Base-by-base conservation (phyloP, 129 eudicot genomes). In the Artemisia tridentata region DNA sequence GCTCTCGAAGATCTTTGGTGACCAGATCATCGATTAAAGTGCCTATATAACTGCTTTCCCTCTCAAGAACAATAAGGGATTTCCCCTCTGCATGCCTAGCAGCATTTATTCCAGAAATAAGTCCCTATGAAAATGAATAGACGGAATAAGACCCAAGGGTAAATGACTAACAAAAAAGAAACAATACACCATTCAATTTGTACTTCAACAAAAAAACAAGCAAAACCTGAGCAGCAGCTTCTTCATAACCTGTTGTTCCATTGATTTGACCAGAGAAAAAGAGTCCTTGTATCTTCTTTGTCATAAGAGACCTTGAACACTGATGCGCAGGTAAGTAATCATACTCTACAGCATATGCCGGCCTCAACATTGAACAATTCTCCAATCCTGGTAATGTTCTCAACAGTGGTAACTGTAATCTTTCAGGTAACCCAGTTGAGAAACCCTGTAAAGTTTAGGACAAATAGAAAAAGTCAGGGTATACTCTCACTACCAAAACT, bases 161-260 rank as follows among this genome's bases (percentile, higher is more conserved):
- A 21, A 72, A 65, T 7, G 47, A 34, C 46, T 71, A 46, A 65
- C 16, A 31, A 43, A n/a, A 45, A 25, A 77, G 11, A 53, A 23
- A 45, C 31, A 74, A 31, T 61, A 65, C 63, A 58, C 48, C 45
- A 63, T 21, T 16, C 27, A 38, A 58, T 13, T 21, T 25, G 43
- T 27, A 47, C 25, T 41, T 16, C n/a, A 51, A 27, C 21, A 19
- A 7, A 18, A 64, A 20, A 63, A 15, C 38, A 49, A 63, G 15
- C 74, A 49, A 55, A 38, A 93, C 98, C 98, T 93, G 98, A 11
- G 98, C 92, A 72, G 98, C 96, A 78, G 98, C 98, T 89, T 93
- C 98, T 80, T 93, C 98, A 69, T 89, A 93, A 62, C 98, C 98
- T 52, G 98, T 93, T 72, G 98, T 93, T 63, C 96, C 97, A 77